Base-by-base conservation (phyloP, 2,329 filamentous ascomycete species). In the Claviceps sorghi region DNA sequence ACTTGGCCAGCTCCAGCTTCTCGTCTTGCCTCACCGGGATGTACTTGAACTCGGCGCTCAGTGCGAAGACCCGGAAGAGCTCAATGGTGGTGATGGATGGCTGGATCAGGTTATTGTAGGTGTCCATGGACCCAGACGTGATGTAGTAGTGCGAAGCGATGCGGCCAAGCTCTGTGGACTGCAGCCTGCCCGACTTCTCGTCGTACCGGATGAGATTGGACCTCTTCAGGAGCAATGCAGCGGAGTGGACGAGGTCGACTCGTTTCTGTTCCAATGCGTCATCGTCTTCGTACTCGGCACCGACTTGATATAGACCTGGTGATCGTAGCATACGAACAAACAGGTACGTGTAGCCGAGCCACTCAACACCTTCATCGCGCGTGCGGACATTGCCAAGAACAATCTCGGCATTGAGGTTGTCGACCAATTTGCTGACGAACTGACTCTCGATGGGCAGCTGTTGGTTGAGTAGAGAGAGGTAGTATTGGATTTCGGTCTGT, bases 101-200 rank as follows among this genome's bases (percentile, higher is more conserved):
- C 64, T 96, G 90, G 48, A 98, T 88, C 58, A 97, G 84, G 64
- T 86, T 87, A 66, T 95, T 95, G 72, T 98, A 98, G 1, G 88
- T 96, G 59, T 91, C 78, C 93, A 98, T 98, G 15, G 91, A 97
- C 59, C 82, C 88, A 67, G 95, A 83, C 0, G 89, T 93, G 63
- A 98, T 96, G 72, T 98, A 98, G 73, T 98, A 98, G 67, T 98
- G 93, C 15, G 91, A 97, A 6, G 94, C 86, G 59, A 98, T 94
- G 43, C 93, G 84, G 50, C 94, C 93, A 52, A 98, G 82, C 66
- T 98, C 93, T 0, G 93, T 98, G 4, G 87, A 80, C 67, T 95
- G 89, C 34, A 98, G 69, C 61, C 83, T 86, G 29, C 94, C 93
- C 1, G 84, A 83, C 69, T 93, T 93, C 67, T 94, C 93, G 61